These are phyloP conservation scores for Dendrobium officinale DNA, from an alignment of 106 monocot genomes.

Conservation along the genomic window DNA sequence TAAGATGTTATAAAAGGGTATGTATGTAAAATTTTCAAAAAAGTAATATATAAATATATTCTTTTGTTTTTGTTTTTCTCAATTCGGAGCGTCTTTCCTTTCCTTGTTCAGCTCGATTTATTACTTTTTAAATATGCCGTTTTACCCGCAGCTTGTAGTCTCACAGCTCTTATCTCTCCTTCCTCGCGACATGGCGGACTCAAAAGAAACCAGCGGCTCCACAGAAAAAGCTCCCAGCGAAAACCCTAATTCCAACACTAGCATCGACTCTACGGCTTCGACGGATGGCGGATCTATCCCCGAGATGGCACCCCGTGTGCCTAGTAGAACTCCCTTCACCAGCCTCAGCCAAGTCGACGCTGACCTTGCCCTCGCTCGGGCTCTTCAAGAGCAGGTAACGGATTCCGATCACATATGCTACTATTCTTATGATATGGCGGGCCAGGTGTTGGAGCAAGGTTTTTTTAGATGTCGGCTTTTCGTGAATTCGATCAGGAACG, in stretches of 20 bases:
- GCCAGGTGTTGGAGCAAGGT: background rate
- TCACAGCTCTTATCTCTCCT: background rate
- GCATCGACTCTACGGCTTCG: background rate
- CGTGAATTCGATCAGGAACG: conserved; percentile 51
- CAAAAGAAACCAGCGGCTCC: conserved; percentile 26
- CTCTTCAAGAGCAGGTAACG: conserved; percentile 84
- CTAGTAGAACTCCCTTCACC: conserved; percentile 69
- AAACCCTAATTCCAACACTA: conserved; percentile 29
- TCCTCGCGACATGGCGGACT: conserved; percentile 17
- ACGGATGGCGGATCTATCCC: background rate
- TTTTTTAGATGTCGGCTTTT: background rate
- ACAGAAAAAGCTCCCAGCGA: conserved; percentile 14
- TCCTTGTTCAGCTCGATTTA: too few relatives aligned
- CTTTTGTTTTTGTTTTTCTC: too few relatives aligned
- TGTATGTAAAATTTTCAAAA: too few relatives aligned
- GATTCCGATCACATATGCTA: background rate
- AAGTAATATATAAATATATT: too few relatives aligned
- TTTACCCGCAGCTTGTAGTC: background rate
- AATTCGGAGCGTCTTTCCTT: too few relatives aligned
- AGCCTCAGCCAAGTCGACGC: conserved; percentile 89
- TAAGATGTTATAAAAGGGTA: too few relatives aligned
- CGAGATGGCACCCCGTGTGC: conserved; percentile 8
- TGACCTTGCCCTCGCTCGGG: conserved; percentile 85
- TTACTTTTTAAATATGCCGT: background rate
- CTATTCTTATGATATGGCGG: background rate